Base-by-base conservation (phyloP, 306 rosid species). In the Clitoria ternatea region DNA sequence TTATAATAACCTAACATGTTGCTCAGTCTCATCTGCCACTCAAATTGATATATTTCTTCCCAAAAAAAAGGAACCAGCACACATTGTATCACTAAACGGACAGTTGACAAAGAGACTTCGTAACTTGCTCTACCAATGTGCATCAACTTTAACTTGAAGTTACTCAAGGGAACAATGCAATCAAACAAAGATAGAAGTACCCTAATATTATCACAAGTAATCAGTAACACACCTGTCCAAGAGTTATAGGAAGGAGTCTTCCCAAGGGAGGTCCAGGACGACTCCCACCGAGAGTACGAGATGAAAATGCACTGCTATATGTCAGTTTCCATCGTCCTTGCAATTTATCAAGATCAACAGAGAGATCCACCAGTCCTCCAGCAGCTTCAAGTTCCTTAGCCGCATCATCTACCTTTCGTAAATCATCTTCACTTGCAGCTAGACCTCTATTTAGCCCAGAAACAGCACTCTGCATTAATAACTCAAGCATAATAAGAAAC, bases 321-420 rank as follows among this genome's bases (percentile, higher is more conserved):
- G 90, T 81, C 53, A 94, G 79, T 81, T 85, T 94, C 97, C 98
- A 94, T 85, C 91, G 87, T 33, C 98, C 98, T 80, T 94, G 98
- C 81, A 94, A 78, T 73, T 81, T 87, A 55, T 87, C 97, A 43
- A 90, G 72, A 75, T 82, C 85, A 9, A 1, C 61, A 2, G 94
- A 69, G 36, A 94, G 90, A 84, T 94, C 95, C 1, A 94, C 92
- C 10, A 72, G 79, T 47, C 97, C 97, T 62, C 82, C 92, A 42
- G 70, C 87, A 72, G 68, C 86, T 83, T 90, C 98, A 50, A 94
- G 77, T 79, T 85, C 95, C 85, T 84, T 94, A 32, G 97, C 97
- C 7, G 97, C 97, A 4, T 64, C 84, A 42, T 94, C 98, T 60
- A 89, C 98, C 86, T 80, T 89, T 40, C 17, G 72, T 69, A 94